Percentiles rank a stretch among this genome's conserved stretches.
Conservation (phyloP, 192 early-diverging fungal species). For the Mortierella antarctica region DNA sequence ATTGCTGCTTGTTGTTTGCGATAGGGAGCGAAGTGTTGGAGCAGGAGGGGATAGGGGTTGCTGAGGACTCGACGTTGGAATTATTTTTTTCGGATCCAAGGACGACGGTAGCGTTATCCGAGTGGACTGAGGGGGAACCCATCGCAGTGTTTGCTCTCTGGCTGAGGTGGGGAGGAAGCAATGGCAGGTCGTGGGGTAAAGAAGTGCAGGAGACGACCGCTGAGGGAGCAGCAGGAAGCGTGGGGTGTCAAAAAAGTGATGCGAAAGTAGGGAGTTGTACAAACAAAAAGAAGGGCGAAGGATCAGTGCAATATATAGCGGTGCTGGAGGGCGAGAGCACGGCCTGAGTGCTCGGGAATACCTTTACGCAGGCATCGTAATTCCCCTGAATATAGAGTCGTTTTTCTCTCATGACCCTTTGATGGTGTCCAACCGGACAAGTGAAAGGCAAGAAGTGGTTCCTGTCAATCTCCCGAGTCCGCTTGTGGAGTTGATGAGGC, state of each 20-base stretch:
- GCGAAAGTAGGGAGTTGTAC: neutral
- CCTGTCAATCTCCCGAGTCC: neutral
- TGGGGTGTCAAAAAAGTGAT: neutral
- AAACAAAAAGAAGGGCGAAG: neutral
- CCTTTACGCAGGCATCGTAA: slow-evolving; percentile 6
- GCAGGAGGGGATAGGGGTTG: neutral
- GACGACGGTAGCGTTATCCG: slow-evolving; percentile 37
- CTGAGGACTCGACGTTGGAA: slow-evolving; percentile 9
- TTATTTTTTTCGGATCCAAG: slow-evolving; percentile 33
- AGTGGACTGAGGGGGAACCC: slow-evolving; percentile 30
- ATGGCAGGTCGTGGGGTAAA: neutral
- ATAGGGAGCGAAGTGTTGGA: slow-evolving; percentile 7
- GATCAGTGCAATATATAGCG: neutral
- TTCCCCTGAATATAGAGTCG: too few relatives aligned
- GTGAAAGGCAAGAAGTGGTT: neutral
- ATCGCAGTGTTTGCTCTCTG: neutral
- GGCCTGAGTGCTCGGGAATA: slow-evolving; percentile 3
- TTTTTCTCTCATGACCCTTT: too few relatives aligned
- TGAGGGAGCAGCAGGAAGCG: slow-evolving; percentile 4
- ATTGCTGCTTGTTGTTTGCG: slow-evolving; percentile 16
- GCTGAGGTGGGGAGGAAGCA: neutral
- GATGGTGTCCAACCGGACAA: too few relatives aligned
- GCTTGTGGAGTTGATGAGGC: neutral
- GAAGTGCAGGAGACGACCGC: neutral
- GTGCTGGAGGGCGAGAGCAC: too few relatives aligned